Conservation (phyloP, 2,329 filamentous ascomycete species). For the Massarina eburnea region DNA sequence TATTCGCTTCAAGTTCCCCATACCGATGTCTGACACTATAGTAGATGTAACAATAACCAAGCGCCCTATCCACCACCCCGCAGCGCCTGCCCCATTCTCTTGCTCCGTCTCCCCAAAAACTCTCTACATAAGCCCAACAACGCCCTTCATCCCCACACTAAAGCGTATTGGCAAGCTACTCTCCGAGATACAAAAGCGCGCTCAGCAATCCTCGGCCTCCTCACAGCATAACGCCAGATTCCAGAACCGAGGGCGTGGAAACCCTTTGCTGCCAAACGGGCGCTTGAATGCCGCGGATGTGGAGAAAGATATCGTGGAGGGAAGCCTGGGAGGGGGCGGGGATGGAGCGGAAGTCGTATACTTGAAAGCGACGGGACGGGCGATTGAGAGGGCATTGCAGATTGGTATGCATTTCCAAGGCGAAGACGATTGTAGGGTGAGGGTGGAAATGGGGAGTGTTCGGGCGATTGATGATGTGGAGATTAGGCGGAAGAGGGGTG, state of each 20-base stretch:
- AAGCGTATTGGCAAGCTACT: slow-evolving; percentile 67
- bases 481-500: slow-evolving; percentile 9
- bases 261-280: slow-evolving; percentile 17
- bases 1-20: neutral
- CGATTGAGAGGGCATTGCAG: slow-evolving; percentile 64
- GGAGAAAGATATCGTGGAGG: slow-evolving; percentile 30
- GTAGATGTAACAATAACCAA: slow-evolving; percentile 54
- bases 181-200: slow-evolving; percentile 56
- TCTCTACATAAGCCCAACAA: slow-evolving; percentile 66
- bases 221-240: slow-evolving; percentile 2
- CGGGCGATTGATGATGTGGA: slow-evolving; percentile 69
- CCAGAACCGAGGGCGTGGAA: neutral
- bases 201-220: slow-evolving; percentile 39
- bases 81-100: slow-evolving; percentile 57
- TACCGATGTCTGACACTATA: slow-evolving; percentile 3
- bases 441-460: slow-evolving; percentile 63
- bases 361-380: slow-evolving; percentile 66
- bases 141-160: slow-evolving; percentile 69
- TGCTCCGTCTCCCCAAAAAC: slow-evolving; percentile 53
- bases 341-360: slow-evolving; percentile 54
- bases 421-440: slow-evolving; percentile 60
- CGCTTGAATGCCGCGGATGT: slow-evolving; percentile 32
- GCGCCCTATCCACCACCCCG: slow-evolving; percentile 60
- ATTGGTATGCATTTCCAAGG: slow-evolving; percentile 67
- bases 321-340: slow-evolving; percentile 9